Conservation (phyloP, 345 rosid species). For the Corymbia maculata region DNA sequence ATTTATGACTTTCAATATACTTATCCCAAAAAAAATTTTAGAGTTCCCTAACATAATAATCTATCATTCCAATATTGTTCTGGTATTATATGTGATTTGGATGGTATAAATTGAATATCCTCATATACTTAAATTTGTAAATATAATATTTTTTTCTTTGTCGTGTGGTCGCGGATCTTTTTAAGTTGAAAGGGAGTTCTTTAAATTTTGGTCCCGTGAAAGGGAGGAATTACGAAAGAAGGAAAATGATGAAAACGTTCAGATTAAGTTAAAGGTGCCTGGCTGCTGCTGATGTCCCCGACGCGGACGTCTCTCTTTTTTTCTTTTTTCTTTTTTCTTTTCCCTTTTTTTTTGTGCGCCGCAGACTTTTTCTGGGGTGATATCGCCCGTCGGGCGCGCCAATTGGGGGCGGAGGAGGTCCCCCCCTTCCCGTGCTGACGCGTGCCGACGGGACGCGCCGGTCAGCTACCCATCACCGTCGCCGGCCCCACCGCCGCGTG, state of each 20-base stretch:
- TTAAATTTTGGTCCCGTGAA: neutral
- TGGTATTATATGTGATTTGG: neutral
- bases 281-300: neutral
- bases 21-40: too few species aligned
- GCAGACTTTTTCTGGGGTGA: neutral
- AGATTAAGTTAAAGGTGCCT: neutral
- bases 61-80: fast-evolving
- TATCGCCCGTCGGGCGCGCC: neutral
- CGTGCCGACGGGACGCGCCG: neutral
- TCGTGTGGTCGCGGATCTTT: neutral
- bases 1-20: too few species aligned
- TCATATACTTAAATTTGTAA: too few species aligned
- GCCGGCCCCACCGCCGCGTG: neutral
- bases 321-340: fast-evolving
- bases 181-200: neutral
- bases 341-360: neutral
- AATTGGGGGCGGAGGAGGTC: neutral
- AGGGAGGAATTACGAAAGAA: neutral
- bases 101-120: too few species aligned
- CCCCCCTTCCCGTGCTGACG: neutral
- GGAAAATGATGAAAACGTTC: neutral
- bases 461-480: neutral
- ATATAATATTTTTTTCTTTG: too few species aligned
- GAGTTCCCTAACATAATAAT: neutral
- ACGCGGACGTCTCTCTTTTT: neutral